phyloP scores from a whole-genome alignment of 768 basidiomycete genomes.

The Zangia roseola region DNA sequence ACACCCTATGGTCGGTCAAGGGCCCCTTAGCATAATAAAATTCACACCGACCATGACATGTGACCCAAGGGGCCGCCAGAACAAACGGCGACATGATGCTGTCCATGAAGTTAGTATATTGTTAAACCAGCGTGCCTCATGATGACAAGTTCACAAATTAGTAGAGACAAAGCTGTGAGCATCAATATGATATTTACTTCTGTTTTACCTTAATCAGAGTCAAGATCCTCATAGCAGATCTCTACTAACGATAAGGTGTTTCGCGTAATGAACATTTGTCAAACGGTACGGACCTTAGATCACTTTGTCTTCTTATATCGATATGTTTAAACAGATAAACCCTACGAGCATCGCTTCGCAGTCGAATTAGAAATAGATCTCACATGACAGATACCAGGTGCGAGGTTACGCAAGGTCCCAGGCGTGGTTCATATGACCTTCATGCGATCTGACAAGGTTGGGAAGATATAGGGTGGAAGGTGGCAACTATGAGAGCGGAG shows the following conservation, averaged over 20 bases:
- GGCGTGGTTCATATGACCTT: background rate
- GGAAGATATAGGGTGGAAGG: background rate
- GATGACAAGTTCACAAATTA: no score
- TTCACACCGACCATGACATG: no score
- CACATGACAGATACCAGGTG: background rate
- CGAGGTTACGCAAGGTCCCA: background rate
- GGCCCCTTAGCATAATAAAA: no score
- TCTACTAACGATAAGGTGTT: background rate
- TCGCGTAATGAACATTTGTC: background rate
- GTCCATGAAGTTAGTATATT: no score
- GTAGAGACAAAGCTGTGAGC: background rate
- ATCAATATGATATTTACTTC: no score
- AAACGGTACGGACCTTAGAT: background rate
- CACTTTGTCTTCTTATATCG: background rate
- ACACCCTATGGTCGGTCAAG: no score
- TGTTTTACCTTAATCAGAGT: background rate
- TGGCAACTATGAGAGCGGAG: background rate
- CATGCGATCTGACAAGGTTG: background rate
- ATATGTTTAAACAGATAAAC: background rate
- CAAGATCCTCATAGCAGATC: background rate
- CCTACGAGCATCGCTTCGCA: background rate
- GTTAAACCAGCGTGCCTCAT: no score
- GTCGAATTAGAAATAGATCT: background rate
- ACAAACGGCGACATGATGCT: no score
- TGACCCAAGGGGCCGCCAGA: no score